These are phyloP conservation scores for Aspergillus alliaceus DNA, from an alignment of 2,329 filamentous ascomycete species.

Conservation along the genomic window DNA sequence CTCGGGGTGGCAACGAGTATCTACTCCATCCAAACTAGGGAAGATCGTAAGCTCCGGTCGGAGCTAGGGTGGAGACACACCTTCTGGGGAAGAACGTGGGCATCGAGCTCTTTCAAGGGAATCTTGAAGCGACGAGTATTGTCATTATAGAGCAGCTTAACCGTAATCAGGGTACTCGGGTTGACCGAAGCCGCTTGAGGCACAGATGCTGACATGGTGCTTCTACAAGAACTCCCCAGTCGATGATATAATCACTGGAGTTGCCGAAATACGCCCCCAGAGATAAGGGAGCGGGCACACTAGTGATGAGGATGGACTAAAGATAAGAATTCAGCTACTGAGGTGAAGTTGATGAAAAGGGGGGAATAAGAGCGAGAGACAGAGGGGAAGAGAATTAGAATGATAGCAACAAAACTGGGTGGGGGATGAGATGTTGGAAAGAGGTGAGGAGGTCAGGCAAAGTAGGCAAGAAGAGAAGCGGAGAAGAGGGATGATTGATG, in stretches of 20 bases:
- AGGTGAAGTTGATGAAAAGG: background rate
- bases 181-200: conserved; percentile 49
- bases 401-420: background rate
- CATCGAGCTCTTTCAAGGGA: conserved; percentile 78
- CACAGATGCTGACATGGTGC: conserved; percentile 39
- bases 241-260: conserved; percentile 3
- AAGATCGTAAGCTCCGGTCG: conserved; percentile 20
- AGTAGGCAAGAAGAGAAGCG: conserved; percentile 8
- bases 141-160: conserved; percentile 81
- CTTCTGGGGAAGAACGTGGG: conserved; percentile 74
- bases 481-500: conserved; percentile 16
- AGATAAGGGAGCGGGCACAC: conserved; percentile 13
- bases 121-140: conserved; percentile 82
- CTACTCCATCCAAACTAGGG: background rate
- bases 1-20: background rate
- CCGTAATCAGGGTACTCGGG: conserved; percentile 73
- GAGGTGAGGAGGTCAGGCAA: conserved; percentile 4
- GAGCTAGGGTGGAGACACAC: conserved; percentile 57
- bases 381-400: background rate
- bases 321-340: background rate
- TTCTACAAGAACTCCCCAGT: background rate
- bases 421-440: conserved; percentile 2
- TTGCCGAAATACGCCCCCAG: conserved; percentile 1
- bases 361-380: background rate
- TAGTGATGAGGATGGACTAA: conserved; percentile 5